Evolutionary conservation across 2,329 filamentous ascomycete species (phyloP).

Genomic region (Aquanectria penicillioides): DNA sequence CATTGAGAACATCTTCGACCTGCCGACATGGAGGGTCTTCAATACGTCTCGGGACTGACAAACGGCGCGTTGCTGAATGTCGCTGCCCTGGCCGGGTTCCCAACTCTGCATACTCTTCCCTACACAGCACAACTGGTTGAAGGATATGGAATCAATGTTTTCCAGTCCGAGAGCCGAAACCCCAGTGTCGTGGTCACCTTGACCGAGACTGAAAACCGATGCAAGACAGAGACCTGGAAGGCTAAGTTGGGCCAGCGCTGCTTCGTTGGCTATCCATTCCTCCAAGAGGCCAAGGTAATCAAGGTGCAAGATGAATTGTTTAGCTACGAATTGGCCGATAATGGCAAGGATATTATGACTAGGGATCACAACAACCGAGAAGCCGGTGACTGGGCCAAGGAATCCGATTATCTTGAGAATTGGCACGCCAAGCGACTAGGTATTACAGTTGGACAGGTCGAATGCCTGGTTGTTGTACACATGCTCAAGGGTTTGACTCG

Average conservation of each 20-base stretch:
- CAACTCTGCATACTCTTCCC: constrained; percentile 85
- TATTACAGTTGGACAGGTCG: constrained; percentile 85
- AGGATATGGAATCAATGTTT: constrained; percentile 91
- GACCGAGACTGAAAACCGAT: constrained; percentile 75
- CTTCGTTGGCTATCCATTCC: constrained; percentile 92
- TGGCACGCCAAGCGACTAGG: constrained; percentile 92
- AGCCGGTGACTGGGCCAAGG: constrained; percentile 85
- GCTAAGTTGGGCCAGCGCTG: constrained; percentile 85
- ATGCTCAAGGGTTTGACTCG: constrained; percentile 92
- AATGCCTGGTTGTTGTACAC: constrained; percentile 90
- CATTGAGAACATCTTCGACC: constrained; percentile 94
- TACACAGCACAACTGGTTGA: constrained; percentile 77
- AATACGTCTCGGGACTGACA: constrained; percentile 85
- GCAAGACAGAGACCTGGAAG: constrained; percentile 78
- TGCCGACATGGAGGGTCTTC: constrained; percentile 89
- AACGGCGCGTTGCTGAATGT: constrained; percentile 84
- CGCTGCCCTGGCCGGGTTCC: constrained; percentile 91
- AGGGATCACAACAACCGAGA: constrained; percentile 79
- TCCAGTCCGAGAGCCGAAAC: constrained; percentile 94
- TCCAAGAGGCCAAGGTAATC: constrained; percentile 91
- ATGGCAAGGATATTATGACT: constrained; percentile 71
- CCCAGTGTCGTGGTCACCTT: constrained; percentile 95
- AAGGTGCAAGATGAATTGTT: constrained; percentile 94
- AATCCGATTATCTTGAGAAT: constrained; percentile 83
- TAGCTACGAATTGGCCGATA: constrained; percentile 78